Conservation (phyloP, 2,329 filamentous ascomycete genomes). For the Meredithiella fracta region DNA sequence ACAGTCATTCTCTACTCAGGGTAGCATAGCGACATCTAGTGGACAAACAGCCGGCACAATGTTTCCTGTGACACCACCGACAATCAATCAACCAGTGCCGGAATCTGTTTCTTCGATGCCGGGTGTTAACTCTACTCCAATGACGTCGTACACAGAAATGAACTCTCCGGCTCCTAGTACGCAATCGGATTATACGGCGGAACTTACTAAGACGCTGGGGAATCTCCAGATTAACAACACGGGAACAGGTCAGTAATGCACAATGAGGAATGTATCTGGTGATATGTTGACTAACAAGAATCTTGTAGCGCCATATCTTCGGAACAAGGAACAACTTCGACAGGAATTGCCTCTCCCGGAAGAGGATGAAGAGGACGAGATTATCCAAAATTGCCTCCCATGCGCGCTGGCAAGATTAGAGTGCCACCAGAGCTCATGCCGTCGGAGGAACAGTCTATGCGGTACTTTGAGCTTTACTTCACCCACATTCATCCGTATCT, state of each 20-base stretch:
- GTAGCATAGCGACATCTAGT: neutral
- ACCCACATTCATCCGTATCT: slow-evolving; percentile 81
- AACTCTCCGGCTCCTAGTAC: slow-evolving; percentile 35
- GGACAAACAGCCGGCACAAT: slow-evolving; percentile 4
- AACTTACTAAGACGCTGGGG: slow-evolving; percentile 66
- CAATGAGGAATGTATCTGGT: neutral
- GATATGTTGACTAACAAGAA: slow-evolving; percentile 4
- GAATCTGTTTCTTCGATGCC: slow-evolving; percentile 1
- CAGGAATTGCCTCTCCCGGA: slow-evolving; percentile 47
- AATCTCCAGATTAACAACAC: slow-evolving; percentile 75
- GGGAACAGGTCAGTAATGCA: slow-evolving; percentile 55
- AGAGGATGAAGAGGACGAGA: slow-evolving; percentile 58
- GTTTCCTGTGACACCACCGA: slow-evolving; percentile 12
- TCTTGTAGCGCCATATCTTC: slow-evolving; percentile 61
- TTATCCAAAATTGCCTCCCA: slow-evolving; percentile 53
- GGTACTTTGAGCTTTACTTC: slow-evolving; percentile 87
- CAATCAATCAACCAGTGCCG: slow-evolving; percentile 3
- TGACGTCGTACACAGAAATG: slow-evolving; percentile 5
- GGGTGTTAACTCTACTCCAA: slow-evolving; percentile 5
- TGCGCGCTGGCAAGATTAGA: slow-evolving; percentile 55
- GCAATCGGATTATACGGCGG: slow-evolving; percentile 50
- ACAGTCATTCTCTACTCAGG: slow-evolving; percentile 4
- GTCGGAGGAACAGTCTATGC: slow-evolving; percentile 59
- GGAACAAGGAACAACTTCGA: slow-evolving; percentile 38
- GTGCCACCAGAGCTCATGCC: slow-evolving; percentile 93